A percentile compares a stretch with the other conserved stretches of the same genome.
Conservation (phyloP, 208 protist species). For the Acanthamoeba quina region DNA sequence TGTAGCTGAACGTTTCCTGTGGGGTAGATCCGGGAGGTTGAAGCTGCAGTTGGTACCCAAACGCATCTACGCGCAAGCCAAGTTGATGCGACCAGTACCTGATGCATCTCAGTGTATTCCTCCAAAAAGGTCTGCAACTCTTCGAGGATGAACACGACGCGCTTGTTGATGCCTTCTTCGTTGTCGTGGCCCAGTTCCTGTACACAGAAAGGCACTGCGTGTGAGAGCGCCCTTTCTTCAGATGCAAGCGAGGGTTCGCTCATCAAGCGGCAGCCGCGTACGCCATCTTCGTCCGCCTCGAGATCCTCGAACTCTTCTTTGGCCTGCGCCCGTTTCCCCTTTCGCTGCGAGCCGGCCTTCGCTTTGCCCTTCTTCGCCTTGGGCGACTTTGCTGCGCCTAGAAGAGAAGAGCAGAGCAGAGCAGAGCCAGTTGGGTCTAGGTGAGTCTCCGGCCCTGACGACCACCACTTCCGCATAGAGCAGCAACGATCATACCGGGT, state of each 20-base stretch:
- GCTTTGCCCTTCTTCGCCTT: background rate
- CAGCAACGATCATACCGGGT: background rate
- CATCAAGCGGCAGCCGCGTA: background rate
- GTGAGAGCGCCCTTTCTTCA: background rate
- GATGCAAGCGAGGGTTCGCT: no score
- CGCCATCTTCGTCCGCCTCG: background rate
- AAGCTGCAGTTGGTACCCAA: background rate
- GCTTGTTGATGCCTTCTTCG: conserved; percentile 8
- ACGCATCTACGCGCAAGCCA: background rate
- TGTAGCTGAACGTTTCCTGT: conserved; percentile 71
- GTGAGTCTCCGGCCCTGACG: background rate
- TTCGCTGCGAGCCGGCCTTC: background rate
- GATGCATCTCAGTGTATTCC: background rate
- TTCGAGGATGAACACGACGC: conserved; percentile 32
- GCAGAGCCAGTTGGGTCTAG: background rate
- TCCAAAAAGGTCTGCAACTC: conserved; percentile 56
- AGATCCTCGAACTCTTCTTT: conserved; percentile 60
- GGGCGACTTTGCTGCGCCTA: background rate
- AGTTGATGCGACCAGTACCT: background rate
- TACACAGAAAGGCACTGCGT: background rate
- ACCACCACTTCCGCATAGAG: background rate
- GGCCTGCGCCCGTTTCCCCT: background rate
- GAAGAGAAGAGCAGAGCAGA: background rate
- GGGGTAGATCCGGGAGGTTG: background rate
- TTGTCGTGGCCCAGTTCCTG: background rate